phyloP scores from a whole-genome alignment of 768 basidiomycete species.

The Sistotremastrum suecicum region DNA sequence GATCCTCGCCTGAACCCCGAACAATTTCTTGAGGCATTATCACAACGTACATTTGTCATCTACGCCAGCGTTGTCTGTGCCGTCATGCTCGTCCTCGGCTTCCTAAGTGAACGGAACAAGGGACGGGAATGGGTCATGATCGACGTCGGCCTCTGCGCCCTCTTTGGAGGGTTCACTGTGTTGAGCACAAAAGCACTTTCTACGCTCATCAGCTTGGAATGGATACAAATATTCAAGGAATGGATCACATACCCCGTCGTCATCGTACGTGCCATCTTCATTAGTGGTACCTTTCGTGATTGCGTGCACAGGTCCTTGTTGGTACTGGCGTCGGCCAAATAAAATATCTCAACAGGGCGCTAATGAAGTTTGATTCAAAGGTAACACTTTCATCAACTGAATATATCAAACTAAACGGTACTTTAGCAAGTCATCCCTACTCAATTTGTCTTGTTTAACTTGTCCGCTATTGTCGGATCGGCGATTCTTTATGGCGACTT shows the following conservation, averaged over 20 bases:
- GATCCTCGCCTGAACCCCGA: conserved; percentile 56
- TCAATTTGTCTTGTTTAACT: conserved; percentile 90
- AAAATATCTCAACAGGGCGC: conserved; percentile 67
- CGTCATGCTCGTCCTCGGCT: conserved; percentile 32
- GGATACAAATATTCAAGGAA: conserved; percentile 59
- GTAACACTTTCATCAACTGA: conserved; percentile 21
- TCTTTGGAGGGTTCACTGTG: conserved; percentile 91
- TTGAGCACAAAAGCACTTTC: conserved; percentile 88
- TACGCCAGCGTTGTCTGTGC: conserved; percentile 49
- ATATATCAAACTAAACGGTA: background rate
- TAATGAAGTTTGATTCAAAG: conserved; percentile 91
- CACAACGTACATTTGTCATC: conserved; percentile 56
- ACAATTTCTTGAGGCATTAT: conserved; percentile 53
- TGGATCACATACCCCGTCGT: conserved; percentile 79
- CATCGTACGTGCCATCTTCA: conserved; percentile 29
- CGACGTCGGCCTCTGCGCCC: conserved; percentile 78
- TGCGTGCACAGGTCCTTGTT: conserved; percentile 38
- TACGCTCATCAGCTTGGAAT: conserved; percentile 66
- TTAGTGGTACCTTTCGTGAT: background rate
- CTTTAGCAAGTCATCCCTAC: conserved; percentile 76
- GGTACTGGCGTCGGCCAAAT: conserved; percentile 75
- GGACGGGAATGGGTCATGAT: conserved; percentile 65
- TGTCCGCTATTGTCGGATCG: conserved; percentile 86
- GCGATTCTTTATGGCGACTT: conserved; percentile 94
- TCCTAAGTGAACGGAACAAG: conserved; percentile 46